These are phyloP conservation scores for Alternaria sp. DNA, from an alignment of 2,329 filamentous ascomycete genomes.

Conservation along the genomic window DNA sequence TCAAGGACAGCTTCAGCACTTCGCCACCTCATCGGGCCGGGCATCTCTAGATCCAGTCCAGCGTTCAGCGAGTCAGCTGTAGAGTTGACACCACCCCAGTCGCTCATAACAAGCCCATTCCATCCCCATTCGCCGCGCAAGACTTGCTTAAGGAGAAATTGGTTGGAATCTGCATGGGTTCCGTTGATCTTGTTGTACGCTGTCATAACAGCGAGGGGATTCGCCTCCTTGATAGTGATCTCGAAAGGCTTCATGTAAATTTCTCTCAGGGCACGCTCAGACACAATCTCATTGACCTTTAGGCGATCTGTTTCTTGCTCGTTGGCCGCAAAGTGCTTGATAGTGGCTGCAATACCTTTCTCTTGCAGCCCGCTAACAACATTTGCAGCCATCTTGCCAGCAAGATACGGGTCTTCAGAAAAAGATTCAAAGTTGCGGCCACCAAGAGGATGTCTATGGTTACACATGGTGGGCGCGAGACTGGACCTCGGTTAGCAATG, in stretches of 20 bases:
- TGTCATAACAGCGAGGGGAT: constrained; percentile 74
- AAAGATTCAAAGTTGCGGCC: constrained; percentile 82
- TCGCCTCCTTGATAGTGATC: constrained; percentile 74
- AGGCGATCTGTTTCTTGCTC: constrained; percentile 75
- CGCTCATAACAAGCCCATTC: constrained; percentile 71
- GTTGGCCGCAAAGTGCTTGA: constrained; percentile 77
- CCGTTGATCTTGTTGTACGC: constrained; percentile 79
- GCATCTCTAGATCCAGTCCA: constrained; percentile 52
- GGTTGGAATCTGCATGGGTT: constrained; percentile 70
- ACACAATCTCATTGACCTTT: constrained; percentile 60
- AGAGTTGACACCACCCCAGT: constrained; percentile 63
- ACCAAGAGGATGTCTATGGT: constrained; percentile 80
- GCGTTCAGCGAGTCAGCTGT: constrained; percentile 48
- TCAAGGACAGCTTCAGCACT: constrained; percentile 68
- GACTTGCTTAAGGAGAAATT: constrained; percentile 70
- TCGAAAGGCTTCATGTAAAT: constrained; percentile 69
- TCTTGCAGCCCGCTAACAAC: constrained; percentile 69
- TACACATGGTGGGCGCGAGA: constrained; percentile 79
- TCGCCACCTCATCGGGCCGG: constrained; percentile 69
- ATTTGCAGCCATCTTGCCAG: constrained; percentile 71
- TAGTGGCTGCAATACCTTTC: constrained; percentile 71
- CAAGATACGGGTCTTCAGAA: constrained; percentile 72
- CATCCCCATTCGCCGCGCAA: constrained; percentile 77
- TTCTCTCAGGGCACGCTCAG: constrained; percentile 65
- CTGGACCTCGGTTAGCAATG: constrained; percentile 24